These are phyloP conservation scores for Populus nigra DNA, from an alignment of 345 rosid species.

Conservation along the genomic window DNA sequence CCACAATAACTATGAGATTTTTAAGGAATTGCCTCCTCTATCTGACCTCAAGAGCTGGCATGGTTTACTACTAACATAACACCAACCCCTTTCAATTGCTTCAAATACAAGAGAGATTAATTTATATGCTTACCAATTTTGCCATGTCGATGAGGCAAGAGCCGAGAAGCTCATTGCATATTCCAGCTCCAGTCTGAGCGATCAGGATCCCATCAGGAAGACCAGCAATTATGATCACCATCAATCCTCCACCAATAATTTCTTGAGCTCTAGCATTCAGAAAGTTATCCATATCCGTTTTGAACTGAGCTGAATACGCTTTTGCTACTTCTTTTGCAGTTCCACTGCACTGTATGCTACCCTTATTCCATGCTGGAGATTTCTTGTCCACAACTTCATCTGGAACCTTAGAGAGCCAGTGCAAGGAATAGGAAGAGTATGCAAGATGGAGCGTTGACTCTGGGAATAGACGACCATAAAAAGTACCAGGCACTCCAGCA, in stretches of 20 bases:
- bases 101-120: too few relatives aligned
- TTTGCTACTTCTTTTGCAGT: conserved; percentile 16
- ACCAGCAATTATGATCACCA: conserved; percentile 11
- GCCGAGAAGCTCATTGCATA: neutral
- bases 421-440: conserved; percentile 18
- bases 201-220: conserved; percentile 19
- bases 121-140: conserved; percentile 12
- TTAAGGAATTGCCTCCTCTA: too few relatives aligned
- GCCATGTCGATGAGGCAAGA: conserved; percentile 14
- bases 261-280: conserved; percentile 34
- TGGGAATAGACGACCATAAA: conserved; percentile 31
- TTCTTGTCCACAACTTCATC: conserved; percentile 4
- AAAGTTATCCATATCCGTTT: conserved; percentile 18
- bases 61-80: too few relatives aligned
- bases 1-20: too few relatives aligned
- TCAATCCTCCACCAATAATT: conserved; percentile 27
- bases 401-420: conserved; percentile 37
- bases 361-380: conserved; percentile 29
- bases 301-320: conserved; percentile 31
- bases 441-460: conserved; percentile 22
- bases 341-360: conserved; percentile 17
- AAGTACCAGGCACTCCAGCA: conserved; percentile 37
- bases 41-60: too few relatives aligned
- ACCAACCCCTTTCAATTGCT: too few relatives aligned
- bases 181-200: neutral